Conservation (phyloP, 352 stramenopile species). For the Globisporangium megalacanthum region DNA sequence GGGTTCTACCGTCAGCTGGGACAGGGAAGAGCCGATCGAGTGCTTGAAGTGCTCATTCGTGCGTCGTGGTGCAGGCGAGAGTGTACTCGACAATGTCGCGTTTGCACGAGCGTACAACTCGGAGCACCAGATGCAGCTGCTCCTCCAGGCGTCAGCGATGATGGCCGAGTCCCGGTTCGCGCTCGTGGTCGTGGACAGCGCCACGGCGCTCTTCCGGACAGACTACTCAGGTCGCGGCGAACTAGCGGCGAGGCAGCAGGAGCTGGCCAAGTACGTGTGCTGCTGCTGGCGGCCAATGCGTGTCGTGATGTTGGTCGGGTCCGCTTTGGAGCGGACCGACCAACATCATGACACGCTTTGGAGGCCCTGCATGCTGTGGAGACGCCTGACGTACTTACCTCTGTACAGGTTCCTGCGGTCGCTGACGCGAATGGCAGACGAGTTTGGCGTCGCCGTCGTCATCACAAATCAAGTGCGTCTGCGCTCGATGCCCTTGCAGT, state of each 20-base stretch:
- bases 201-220: slow-evolving; percentile 97
- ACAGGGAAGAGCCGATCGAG: neutral
- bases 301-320: no score
- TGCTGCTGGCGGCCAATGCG: no score
- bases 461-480: slow-evolving; percentile 80
- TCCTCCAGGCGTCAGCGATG: slow-evolving; percentile 97
- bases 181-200: slow-evolving; percentile 97
- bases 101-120: slow-evolving; percentile 99
- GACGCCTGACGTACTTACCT: slow-evolving; percentile 28
- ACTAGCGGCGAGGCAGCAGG: slow-evolving; percentile 91
- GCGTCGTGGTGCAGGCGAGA: slow-evolving; percentile 48
- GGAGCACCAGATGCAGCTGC: slow-evolving; percentile 98
- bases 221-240: slow-evolving; percentile 98
- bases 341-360: neutral
- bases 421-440: slow-evolving; percentile 95
- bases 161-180: slow-evolving; percentile 97
- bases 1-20: neutral
- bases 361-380: no score
- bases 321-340: no score
- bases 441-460: slow-evolving; percentile 98
- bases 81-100: slow-evolving; percentile 98
- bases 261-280: slow-evolving; percentile 67
- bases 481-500: neutral
- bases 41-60: neutral
- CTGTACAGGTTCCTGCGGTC: slow-evolving; percentile 92